Base-by-base conservation (phyloP, 2,329 filamentous ascomycete species). In the Onygena corvina region DNA sequence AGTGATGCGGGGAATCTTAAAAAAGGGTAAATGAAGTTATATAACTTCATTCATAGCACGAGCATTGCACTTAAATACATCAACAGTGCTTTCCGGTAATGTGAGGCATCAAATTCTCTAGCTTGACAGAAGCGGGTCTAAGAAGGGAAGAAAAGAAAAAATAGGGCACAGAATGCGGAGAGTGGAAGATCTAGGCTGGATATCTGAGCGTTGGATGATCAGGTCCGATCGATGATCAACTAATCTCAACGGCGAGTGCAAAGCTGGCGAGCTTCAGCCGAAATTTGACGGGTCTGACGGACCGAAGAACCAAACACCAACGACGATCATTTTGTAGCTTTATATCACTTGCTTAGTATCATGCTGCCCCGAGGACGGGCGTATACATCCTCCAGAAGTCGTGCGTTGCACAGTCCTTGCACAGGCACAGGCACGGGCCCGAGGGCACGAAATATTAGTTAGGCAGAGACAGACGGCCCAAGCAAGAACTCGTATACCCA, bases 301-400 rank as follows among this genome's bases (percentile, higher is more conserved):
- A 42, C 23, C 38, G 11, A 42, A 25, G 21, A 16, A 42, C 14
- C 27, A 27, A 29, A 42, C 21, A 3, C n/a, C 20, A 27, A 14
- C 16, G 38, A 42, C 38, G 21, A 42, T 42, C 38, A 42, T 2
- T 40, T 42, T 42, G 38, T 42, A 42, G 38, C 23, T 42, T 29
- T 42, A 27, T 27, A 42, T 42, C 34, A 8, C 21, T 14, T 14
- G 8, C 36, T 7, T 42, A 21, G 21, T 8, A 7, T 16, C 27
- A 20, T 23, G 21, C n/a, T 42, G 12, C 21, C n/a, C 14, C 16
- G 11, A n/a, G 9, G 38, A 42, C 38, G 25, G 38, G 38, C 12
- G 16, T 29, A 42, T 25, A 42, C 38, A 3, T 25, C 12, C 34
- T 21, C 21, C 38, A 23, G 27, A 20, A 27, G 38, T 23, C 38